Percentiles rank a stretch among this genome's conserved stretches.
Conservation (phyloP, 495 filamentous ascomycete species). For the Penicillium ochrochloron region DNA sequence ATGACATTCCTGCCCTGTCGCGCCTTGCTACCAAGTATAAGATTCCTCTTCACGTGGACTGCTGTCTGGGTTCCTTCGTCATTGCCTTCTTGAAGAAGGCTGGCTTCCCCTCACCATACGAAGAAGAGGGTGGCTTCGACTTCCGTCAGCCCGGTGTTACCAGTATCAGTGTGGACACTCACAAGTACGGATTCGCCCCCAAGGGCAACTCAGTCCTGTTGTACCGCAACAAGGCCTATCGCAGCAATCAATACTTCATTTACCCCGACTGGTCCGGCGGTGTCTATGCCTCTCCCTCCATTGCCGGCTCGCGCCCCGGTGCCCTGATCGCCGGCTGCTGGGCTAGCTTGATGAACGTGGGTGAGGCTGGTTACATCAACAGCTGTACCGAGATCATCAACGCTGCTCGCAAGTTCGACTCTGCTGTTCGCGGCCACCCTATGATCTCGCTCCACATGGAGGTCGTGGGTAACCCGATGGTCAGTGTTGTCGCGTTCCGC, state of each 20-base stretch:
- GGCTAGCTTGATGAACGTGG: slow-evolving; percentile 85
- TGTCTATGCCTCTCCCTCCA: slow-evolving; percentile 89
- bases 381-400: slow-evolving; percentile 88
- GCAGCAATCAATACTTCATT: slow-evolving; percentile 93
- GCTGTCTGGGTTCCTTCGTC: slow-evolving; percentile 94
- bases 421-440: slow-evolving; percentile 69
- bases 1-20: slow-evolving; percentile 87
- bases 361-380: slow-evolving; percentile 86
- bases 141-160: slow-evolving; percentile 95
- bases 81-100: slow-evolving; percentile 89
- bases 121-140: slow-evolving; percentile 81
- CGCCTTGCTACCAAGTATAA: slow-evolving; percentile 77
- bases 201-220: slow-evolving; percentile 93
- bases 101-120: slow-evolving; percentile 69
- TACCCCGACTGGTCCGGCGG: slow-evolving; percentile 94
- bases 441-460: slow-evolving; percentile 71
- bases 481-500: slow-evolving; percentile 87
- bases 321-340: slow-evolving; percentile 94
- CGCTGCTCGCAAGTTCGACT: slow-evolving; percentile 79
- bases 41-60: slow-evolving; percentile 93
- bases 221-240: slow-evolving; percentile 78
- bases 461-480: slow-evolving; percentile 82
- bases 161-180: slow-evolving; percentile 92
- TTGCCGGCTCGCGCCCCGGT: slow-evolving; percentile 90
- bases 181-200: slow-evolving; percentile 98